Conservation (phyloP, 768 basidiomycete genomes). For the Obba rivulosa region DNA sequence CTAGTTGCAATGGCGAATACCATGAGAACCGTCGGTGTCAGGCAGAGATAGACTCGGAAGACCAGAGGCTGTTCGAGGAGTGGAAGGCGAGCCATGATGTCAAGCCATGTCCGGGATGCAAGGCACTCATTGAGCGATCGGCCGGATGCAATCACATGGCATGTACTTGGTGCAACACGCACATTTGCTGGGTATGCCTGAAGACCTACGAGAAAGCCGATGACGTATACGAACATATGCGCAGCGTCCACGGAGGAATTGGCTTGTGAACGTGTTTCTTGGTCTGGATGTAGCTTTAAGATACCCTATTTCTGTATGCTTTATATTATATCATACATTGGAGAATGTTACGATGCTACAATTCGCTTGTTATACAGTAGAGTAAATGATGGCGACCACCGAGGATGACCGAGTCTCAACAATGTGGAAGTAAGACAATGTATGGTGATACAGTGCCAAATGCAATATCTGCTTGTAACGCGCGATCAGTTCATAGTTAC, state of each 20-base stretch:
- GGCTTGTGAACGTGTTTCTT: slow-evolving; percentile 28
- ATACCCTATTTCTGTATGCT: background rate
- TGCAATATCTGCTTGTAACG: background rate
- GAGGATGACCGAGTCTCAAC: too few species aligned
- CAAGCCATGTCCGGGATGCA: slow-evolving; percentile 72
- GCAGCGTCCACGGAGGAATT: slow-evolving; percentile 57
- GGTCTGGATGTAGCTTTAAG: background rate
- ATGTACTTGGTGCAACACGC: slow-evolving; percentile 68
- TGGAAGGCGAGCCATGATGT: slow-evolving; percentile 65
- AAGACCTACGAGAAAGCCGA: slow-evolving; percentile 61
- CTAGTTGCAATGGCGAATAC: slow-evolving; percentile 49
- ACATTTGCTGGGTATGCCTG: slow-evolving; percentile 80
- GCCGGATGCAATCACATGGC: slow-evolving; percentile 83
- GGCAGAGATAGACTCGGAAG: slow-evolving; percentile 45
- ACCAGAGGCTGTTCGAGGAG: slow-evolving; percentile 50
- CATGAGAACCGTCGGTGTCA: slow-evolving; percentile 69
- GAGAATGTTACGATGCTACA: too few species aligned
- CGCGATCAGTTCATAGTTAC: slow-evolving; percentile 1
- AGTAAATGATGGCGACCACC: too few species aligned
- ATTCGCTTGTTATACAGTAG: too few species aligned
- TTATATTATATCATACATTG: background rate
- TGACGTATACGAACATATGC: slow-evolving; percentile 81
- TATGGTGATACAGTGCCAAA: background rate
- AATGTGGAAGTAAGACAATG: too few species aligned
- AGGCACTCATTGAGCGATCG: slow-evolving; percentile 60